Evolutionary conservation across 1,284 basidiomycete genomes (phyloP).

Genomic region (Ceratobasidium sp.): DNA sequence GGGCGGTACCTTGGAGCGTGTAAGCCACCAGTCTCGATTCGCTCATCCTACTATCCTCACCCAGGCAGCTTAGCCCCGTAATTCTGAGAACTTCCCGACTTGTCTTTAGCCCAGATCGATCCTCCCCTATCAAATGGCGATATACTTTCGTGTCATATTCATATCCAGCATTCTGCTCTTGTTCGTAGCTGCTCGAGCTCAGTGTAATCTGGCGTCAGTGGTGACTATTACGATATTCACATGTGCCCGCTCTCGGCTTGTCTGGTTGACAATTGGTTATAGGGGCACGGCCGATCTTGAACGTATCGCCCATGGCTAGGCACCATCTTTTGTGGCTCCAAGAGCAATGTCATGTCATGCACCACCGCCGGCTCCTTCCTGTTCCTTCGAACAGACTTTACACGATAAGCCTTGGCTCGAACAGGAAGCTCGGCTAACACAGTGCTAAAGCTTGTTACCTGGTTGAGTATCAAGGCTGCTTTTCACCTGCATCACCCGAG

Average conservation of each 20-base stretch:
- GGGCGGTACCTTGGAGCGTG: neutral
- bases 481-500: conserved; percentile 22
- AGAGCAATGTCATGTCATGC: neutral
- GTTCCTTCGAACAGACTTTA: conserved; percentile 6
- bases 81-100: neutral
- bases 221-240: neutral
- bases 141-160: neutral
- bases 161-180: neutral
- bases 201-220: conserved; percentile 9
- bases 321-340: conserved; percentile 17
- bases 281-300: neutral
- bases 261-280: conserved; percentile 2
- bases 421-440: conserved; percentile 34
- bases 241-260: neutral
- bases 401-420: conserved; percentile 39
- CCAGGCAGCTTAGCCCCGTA: neutral
- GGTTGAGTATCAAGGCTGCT: neutral
- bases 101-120: neutral
- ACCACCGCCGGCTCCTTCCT: neutral
- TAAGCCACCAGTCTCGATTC: neutral
- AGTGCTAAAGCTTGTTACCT: conserved; percentile 15
- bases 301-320: conserved; percentile 14
- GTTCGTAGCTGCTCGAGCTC: neutral
- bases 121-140: neutral
- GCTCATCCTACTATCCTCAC: neutral